Base-by-base conservation (phyloP, 2,329 filamentous ascomycete genomes). In the Pseudogymnoascus sp. region DNA sequence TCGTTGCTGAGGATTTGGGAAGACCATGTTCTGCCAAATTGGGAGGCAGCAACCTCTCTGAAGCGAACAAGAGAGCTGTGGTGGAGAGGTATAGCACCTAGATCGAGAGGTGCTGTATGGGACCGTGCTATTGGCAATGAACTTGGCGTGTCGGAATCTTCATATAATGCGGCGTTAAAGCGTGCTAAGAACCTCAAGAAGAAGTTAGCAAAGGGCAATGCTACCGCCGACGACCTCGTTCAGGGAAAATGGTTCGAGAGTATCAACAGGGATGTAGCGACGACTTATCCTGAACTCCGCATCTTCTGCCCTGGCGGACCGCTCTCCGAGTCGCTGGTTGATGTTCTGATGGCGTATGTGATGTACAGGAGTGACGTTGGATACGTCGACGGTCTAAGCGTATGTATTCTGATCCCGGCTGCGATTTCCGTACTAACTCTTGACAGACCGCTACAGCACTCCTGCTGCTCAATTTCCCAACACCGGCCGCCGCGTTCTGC, bases 291-390 rank as follows among this genome's bases (percentile, higher is more conserved):
- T 2, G 88, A 91, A 61, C 75, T 91, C 50, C 83, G 83, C 66
- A 88, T 92, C 69, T 93, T 92, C 70, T 68, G 67, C 58, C 63
- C 63, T 7, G 69, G 67, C 35, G 71, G 69, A 11, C 88, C 89
- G 1, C 76, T 92, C 9, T 83, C 92, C 69, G 77, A 84, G 62
- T 79, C 81, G 37, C 76, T 94, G 30, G 76, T 88, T 16, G 85
- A 93, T 69, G 83, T 94, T 8, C 78, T 93, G 63, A 85, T 85
- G 68, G 90, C 90, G 6, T 93, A 93, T 73, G 80, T 86, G 60
- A 88, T 91, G 82, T 94, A 94, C 73, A 82, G 90, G 63, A 87
- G 85, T 66, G 90, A 94, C 70, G 88, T 93, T 68, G 88, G 89
- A 64, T 91, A 91, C 68, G 81, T 90, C 62, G 79, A 81, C 64